phyloP scores from a whole-genome alignment of 1,139 yeast species.

The Kluyveromyces sp. region DNA sequence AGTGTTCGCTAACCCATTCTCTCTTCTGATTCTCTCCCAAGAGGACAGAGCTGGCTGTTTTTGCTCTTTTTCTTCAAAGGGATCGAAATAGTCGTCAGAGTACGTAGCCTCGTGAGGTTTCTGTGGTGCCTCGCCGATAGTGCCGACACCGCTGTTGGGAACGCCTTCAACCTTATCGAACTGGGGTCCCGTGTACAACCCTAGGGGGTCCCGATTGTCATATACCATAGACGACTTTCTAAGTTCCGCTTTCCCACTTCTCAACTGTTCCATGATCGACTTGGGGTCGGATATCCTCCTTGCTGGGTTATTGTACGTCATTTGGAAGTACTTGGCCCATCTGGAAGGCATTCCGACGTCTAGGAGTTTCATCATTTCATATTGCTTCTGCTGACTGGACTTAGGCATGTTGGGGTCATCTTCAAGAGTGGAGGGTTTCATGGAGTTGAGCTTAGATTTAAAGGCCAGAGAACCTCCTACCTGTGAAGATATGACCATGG shows the following conservation, averaged over 20 bases:
- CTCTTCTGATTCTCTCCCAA: slow-evolving; percentile 22
- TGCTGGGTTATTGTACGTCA: slow-evolving; percentile 34
- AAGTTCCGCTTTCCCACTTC: slow-evolving; percentile 14
- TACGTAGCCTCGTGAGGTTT: background rate
- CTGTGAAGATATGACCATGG: slow-evolving; percentile 30
- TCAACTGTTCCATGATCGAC: slow-evolving; percentile 26
- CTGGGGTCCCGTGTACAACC: slow-evolving; percentile 30
- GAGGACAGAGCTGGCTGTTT: slow-evolving; percentile 12
- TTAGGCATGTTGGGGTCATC: slow-evolving; percentile 11
- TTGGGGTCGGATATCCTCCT: slow-evolving; percentile 36
- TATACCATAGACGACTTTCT: slow-evolving; percentile 1
- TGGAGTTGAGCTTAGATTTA: slow-evolving; percentile 21
- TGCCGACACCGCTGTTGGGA: slow-evolving; percentile 2
- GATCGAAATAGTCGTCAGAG: slow-evolving; percentile 10
- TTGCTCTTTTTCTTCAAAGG: slow-evolving; percentile 1
- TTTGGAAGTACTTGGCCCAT: slow-evolving; percentile 35
- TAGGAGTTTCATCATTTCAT: slow-evolving; percentile 32
- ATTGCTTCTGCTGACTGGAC: slow-evolving; percentile 27
- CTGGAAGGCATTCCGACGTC: slow-evolving; percentile 31
- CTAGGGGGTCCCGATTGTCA: slow-evolving; percentile 29
- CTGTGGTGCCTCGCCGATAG: background rate
- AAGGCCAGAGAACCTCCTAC: slow-evolving; percentile 28
- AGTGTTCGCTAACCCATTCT: slow-evolving; percentile 7
- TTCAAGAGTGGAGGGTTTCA: slow-evolving; percentile 20
- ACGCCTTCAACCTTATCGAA: slow-evolving; percentile 20